Evolutionary conservation across 1,139 yeast species (phyloP), one percentile per base, ranked within the genome.

Genomic region (Magnusiomyces suaveolens): DNA sequence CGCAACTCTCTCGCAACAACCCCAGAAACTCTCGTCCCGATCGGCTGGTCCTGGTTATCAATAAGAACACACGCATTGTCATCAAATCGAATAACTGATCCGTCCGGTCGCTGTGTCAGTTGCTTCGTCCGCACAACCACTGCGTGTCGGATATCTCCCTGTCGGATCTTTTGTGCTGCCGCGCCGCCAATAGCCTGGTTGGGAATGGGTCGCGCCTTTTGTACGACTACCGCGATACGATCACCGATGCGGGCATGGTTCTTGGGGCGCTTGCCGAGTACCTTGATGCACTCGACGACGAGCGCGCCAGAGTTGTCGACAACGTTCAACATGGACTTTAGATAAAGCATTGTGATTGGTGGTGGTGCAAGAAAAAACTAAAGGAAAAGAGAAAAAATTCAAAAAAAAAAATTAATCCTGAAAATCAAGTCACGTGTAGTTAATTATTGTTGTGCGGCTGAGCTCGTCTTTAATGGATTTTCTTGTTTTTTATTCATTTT

Each of bases 21-120:
- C 44, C 92, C 84, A 54, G 87, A 80, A 41, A 92, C 88, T 78
- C 98, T 84, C 41, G 97, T 86, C 14, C 98, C 99, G 54, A 92
- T 77, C 8, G 97, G 97, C 66, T 94, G 98, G 29, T 89, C 88
- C 61, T 83, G 84, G 72, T 89, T 89, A 73, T 92, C 90, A 59
- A 92, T 81, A 66, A 92, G 78, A 41, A 94, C 97, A 74, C 97
- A 90, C 0, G 98, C 98, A 69, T 92, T 92, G 71, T 92, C 99
- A 68, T 92, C 97, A 67, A 92, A 92, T 62, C 88, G 76, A 44
- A 92, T 78, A 25, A 82, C 82, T 6, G 95, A 79, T 1, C 99
- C 99, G 67, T 94, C 97, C 1, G 83, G 78, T 67, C 99, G 81
- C 68, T 79, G 80, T 58, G 83, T 81, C 38, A 89, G 90, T 61